A percentile compares a stretch with the other conserved stretches of the same genome.
These are phyloP conservation scores for Trametes pubescens DNA, from an alignment of 1,284 basidiomycete species.

Conservation along the genomic window DNA sequence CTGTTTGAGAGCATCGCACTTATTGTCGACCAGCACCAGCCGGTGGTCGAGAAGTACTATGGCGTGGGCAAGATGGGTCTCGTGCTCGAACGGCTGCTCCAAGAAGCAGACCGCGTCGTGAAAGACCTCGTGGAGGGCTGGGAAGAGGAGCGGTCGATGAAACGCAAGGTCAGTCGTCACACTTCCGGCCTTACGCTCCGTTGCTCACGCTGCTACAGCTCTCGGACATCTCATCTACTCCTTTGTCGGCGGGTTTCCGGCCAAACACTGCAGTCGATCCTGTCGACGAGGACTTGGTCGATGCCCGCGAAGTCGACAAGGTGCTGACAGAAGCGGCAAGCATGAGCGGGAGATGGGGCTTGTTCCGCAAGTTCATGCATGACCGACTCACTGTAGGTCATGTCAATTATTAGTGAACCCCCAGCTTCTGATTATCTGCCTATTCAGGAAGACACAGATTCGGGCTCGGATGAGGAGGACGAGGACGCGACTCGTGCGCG, in stretches of 20 bases:
- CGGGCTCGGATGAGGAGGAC: conserved; percentile 27
- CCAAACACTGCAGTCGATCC: conserved; percentile 45
- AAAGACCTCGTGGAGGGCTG: conserved; percentile 82
- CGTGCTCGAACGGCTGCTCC: conserved; percentile 81
- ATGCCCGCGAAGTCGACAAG: conserved; percentile 91
- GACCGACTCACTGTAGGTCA: conserved; percentile 67
- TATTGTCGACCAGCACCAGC: conserved; percentile 97
- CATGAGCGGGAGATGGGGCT: conserved; percentile 91
- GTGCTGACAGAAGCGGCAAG: conserved; percentile 87
- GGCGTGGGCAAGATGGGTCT: conserved; percentile 85
- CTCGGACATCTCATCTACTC: conserved; percentile 37
- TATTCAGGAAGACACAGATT: conserved; percentile 30
- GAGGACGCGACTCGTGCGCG: neutral
- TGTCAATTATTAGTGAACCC: neutral
- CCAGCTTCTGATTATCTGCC: neutral
- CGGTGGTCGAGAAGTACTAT: conserved; percentile 98
- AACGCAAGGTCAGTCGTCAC: conserved; percentile 64
- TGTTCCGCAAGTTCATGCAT: conserved; percentile 89
- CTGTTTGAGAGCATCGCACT: conserved; percentile 96
- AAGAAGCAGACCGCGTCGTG: conserved; percentile 89
- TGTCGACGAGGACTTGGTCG: conserved; percentile 73
- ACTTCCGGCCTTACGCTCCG: neutral
- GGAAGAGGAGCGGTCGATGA: conserved; percentile 87
- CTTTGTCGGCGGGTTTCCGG: conserved; percentile 43
- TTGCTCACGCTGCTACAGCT: conserved; percentile 35